Percentiles rank a stretch among this genome's conserved stretches.
Conservation (phyloP, 495 filamentous ascomycete genomes). For the Penicillium maclennaniae region DNA sequence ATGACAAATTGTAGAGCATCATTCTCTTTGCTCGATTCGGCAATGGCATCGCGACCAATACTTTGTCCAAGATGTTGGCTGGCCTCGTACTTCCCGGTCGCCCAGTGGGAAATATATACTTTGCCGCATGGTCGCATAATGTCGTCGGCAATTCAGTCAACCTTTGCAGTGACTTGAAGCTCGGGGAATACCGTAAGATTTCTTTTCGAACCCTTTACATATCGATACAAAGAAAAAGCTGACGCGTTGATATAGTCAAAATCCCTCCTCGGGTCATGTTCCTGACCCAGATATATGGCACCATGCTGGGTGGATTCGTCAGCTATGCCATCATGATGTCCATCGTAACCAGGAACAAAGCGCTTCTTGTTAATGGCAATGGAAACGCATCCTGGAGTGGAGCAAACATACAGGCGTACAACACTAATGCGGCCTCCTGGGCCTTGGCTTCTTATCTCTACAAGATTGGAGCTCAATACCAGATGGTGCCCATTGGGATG, state of each 20-base stretch:
- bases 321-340: constrained; percentile 48
- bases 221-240: too few relatives aligned
- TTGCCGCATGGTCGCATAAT: constrained; percentile 33
- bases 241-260: constrained; percentile 27
- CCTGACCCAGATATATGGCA: constrained; percentile 41
- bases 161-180: constrained; percentile 32
- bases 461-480: constrained; percentile 24
- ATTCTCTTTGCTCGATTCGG: constrained; percentile 28
- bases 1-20: constrained; percentile 26
- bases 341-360: constrained; percentile 35
- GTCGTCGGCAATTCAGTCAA: constrained; percentile 27
- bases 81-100: constrained; percentile 35
- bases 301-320: constrained; percentile 41
- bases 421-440: constrained; percentile 43
- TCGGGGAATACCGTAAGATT: constrained; percentile 35
- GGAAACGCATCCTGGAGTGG: constrained; percentile 49
- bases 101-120: constrained; percentile 39
- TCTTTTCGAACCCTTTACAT: not conserved
- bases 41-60: constrained; percentile 26
- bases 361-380: constrained; percentile 32
- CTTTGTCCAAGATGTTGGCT: constrained; percentile 31
- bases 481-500: constrained; percentile 46
- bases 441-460: constrained; percentile 43
- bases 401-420: constrained; percentile 37
- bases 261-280: constrained; percentile 46